These are phyloP conservation scores for Colletotrichum ledebouriae DNA, from an alignment of 2,329 filamentous ascomycete species.

Conservation along the genomic window DNA sequence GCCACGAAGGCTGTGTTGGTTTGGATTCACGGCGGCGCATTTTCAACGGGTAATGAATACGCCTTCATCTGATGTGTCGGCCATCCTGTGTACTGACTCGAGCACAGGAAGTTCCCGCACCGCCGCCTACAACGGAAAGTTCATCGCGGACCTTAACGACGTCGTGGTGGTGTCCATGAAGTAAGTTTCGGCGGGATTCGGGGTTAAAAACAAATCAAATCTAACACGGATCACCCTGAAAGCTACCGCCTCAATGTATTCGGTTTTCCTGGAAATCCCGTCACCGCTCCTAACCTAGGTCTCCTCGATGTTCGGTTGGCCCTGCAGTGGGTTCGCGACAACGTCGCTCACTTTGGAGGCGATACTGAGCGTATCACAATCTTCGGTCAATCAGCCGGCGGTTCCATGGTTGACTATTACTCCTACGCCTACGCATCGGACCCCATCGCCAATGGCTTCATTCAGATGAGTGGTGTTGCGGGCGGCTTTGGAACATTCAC, in stretches of 20 bases:
- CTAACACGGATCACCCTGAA: conserved; percentile 28
- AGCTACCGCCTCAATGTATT: conserved; percentile 59
- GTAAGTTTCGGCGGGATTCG: conserved; percentile 27
- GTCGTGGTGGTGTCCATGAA: conserved; percentile 63
- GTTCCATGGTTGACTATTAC: conserved; percentile 58
- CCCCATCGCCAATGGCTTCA: conserved; percentile 62
- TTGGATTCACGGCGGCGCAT: conserved; percentile 60
- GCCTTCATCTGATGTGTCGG: conserved; percentile 12
- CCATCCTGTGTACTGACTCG: conserved; percentile 24
- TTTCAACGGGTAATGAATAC: conserved; percentile 47
- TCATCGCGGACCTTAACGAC: conserved; percentile 58
- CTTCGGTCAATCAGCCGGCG: conserved; percentile 49
- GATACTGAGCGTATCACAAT: conserved; percentile 46
- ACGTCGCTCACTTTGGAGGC: conserved; percentile 44
- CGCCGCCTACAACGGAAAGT: conserved; percentile 52
- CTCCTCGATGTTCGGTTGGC: conserved; percentile 44
- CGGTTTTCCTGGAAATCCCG: conserved; percentile 53
- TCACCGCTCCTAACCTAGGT: conserved; percentile 40
- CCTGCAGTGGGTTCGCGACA: conserved; percentile 44
- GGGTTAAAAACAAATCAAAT: background rate
- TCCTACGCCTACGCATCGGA: conserved; percentile 63
- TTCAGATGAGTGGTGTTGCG: conserved; percentile 57
- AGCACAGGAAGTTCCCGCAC: conserved; percentile 26
- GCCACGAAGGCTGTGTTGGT: conserved; percentile 57
- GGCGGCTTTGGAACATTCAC: conserved; percentile 47